Percentiles rank a stretch among this genome's conserved stretches.
These are phyloP conservation scores for Collybia sp. DNA, from an alignment of 768 basidiomycete species.

Conservation along the genomic window DNA sequence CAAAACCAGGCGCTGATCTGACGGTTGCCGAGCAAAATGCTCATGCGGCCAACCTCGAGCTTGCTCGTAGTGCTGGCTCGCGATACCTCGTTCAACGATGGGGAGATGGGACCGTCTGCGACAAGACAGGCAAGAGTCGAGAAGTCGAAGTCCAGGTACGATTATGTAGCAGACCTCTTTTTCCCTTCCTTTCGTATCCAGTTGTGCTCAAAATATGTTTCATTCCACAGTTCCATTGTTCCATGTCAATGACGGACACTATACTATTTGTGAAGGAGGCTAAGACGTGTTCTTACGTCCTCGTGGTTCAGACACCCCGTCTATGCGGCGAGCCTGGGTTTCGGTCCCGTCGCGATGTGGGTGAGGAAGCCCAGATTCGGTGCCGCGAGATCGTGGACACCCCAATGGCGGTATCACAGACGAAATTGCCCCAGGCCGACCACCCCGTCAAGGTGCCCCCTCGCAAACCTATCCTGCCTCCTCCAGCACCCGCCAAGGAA, in stretches of 20 bases:
- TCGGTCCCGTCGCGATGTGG: slow-evolving; percentile 63
- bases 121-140: slow-evolving; percentile 83
- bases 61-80: slow-evolving; percentile 72
- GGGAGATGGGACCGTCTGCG: slow-evolving; percentile 89
- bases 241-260: slow-evolving; percentile 88
- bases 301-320: slow-evolving; percentile 92
- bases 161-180: slow-evolving; percentile 8
- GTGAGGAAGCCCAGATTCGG: slow-evolving; percentile 65
- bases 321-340: slow-evolving; percentile 93
- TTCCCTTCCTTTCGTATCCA: slow-evolving; percentile 9
- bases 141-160: slow-evolving; percentile 93
- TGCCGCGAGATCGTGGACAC: slow-evolving; percentile 72
- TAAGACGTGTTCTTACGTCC: slow-evolving; percentile 89
- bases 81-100: slow-evolving; percentile 91
- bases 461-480: slow-evolving; percentile 44
- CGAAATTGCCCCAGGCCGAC: slow-evolving; percentile 43
- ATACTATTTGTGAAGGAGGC: slow-evolving; percentile 92
- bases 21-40: slow-evolving; percentile 62
- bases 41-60: slow-evolving; percentile 67
- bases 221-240: slow-evolving; percentile 79
- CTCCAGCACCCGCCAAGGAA: slow-evolving; percentile 19
- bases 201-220: slow-evolving; percentile 7
- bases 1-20: slow-evolving; percentile 59
- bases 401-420: slow-evolving; percentile 18
- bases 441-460: slow-evolving; percentile 50